Percentiles rank a stretch among this genome's conserved stretches.
Evolutionary conservation across 2,329 filamentous ascomycete genomes (phyloP).

Genomic region (Talaromyces sp.): DNA sequence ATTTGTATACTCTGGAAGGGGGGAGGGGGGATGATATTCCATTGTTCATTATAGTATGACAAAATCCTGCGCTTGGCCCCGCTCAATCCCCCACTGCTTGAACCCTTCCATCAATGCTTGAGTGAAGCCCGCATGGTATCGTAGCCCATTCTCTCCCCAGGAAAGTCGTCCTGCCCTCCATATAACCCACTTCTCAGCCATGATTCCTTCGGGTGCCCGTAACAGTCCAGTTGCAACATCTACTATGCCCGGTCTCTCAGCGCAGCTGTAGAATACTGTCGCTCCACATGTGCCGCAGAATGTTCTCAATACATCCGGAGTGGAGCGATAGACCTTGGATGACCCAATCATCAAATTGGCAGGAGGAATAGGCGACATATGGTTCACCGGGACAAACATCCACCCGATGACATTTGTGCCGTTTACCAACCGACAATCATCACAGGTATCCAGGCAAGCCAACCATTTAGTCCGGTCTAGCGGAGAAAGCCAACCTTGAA

Average conservation of each 20-base stretch:
- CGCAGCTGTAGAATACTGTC: slow-evolving; percentile 43
- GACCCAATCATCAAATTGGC: slow-evolving; percentile 37
- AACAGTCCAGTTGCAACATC: slow-evolving; percentile 50
- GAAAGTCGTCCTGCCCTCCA: slow-evolving; percentile 42
- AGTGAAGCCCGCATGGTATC: slow-evolving; percentile 25
- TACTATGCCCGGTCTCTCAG: slow-evolving; percentile 39
- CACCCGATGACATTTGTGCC: slow-evolving; percentile 46
- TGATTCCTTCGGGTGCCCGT: slow-evolving; percentile 40
- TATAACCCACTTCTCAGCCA: slow-evolving; percentile 47
- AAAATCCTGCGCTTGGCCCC: slow-evolving; percentile 19
- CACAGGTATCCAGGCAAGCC: slow-evolving; percentile 30
- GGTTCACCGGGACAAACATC: slow-evolving; percentile 43
- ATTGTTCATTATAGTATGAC: not conserved
- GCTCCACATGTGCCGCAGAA: slow-evolving; percentile 53
- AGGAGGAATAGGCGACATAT: slow-evolving; percentile 35
- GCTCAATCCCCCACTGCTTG: slow-evolving; percentile 22
- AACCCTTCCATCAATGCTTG: slow-evolving; percentile 20
- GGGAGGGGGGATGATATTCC: not conserved
- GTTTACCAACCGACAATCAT: slow-evolving; percentile 45
- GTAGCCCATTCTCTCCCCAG: slow-evolving; percentile 18
- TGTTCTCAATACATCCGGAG: slow-evolving; percentile 37
- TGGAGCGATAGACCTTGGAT: slow-evolving; percentile 44
- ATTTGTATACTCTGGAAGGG: not conserved
- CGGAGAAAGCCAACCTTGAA: slow-evolving; percentile 19
- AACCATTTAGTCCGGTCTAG: slow-evolving; percentile 28